Evolutionary conservation across 129 eudicot species (phyloP).

Genomic region (Chrysanthemum lavandulifolium): DNA sequence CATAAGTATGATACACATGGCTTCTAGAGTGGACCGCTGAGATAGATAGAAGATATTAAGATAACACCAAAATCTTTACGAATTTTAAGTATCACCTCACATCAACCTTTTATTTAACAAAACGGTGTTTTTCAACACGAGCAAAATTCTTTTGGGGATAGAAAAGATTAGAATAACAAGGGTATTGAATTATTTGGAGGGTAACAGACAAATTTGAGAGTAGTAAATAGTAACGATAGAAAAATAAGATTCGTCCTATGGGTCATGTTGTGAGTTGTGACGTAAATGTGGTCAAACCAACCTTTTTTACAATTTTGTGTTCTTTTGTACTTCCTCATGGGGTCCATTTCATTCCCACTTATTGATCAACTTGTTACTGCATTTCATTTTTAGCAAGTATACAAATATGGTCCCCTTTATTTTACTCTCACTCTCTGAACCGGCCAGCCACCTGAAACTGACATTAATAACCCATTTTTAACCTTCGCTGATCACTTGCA

Average conservation of each 20-base stretch:
- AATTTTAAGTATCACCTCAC: too few species aligned
- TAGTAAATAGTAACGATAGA: background rate
- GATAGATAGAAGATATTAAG: too few species aligned
- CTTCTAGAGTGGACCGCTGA: too few species aligned
- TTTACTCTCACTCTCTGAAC: background rate
- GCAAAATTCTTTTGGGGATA: background rate
- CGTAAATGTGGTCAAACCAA: slow-evolving; percentile 14
- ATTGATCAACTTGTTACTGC: background rate
- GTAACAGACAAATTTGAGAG: background rate
- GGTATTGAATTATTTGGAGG: background rate
- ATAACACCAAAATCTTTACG: too few species aligned
- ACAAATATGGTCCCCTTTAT: too few species aligned
- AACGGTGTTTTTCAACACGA: background rate
- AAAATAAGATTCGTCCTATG: slow-evolving; percentile 6
- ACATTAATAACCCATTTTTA: slow-evolving; percentile 13
- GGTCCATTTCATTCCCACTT: background rate
- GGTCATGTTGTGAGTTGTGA: background rate
- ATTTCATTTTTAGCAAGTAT: background rate
- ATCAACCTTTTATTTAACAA: background rate
- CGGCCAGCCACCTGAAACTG: slow-evolving; percentile 27
- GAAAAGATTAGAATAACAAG: background rate
- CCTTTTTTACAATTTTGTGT: background rate
- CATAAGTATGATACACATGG: too few species aligned
- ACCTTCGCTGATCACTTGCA: slow-evolving; percentile 1
- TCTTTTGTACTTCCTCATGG: slow-evolving; percentile 7